Percentiles rank a stretch among this genome's conserved stretches.
Evolutionary conservation across 768 basidiomycete genomes (phyloP).

Genomic region (Hemileccinum impolitum): DNA sequence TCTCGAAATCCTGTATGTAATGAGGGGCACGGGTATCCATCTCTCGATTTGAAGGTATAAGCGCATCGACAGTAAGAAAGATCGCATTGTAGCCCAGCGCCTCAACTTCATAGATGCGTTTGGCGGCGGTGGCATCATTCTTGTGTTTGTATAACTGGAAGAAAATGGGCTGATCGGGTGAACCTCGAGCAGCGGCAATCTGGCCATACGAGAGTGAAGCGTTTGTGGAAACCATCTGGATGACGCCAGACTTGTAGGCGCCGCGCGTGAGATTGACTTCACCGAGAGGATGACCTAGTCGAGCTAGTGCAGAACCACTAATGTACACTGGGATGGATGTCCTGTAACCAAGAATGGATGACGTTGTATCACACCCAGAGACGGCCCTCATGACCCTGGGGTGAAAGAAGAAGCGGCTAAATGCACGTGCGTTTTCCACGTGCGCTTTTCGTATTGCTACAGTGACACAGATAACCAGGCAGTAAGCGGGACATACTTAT

Average conservation of each 20-base stretch:
- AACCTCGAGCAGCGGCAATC: constrained; percentile 55
- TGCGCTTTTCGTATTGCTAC: constrained; percentile 40
- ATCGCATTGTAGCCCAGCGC: constrained; percentile 80
- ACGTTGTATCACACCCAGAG: constrained; percentile 62
- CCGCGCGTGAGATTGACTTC: constrained; percentile 81
- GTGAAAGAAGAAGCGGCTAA: constrained; percentile 81
- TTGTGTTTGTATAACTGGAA: constrained; percentile 87
- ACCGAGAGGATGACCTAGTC: constrained; percentile 85
- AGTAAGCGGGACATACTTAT: constrained; percentile 49
- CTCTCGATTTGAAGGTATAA: constrained; percentile 81
- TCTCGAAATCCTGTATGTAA: constrained; percentile 54
- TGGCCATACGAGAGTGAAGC: constrained; percentile 64
- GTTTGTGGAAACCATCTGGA: constrained; percentile 85
- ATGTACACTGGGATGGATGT: constrained; percentile 81
- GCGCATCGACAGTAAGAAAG: constrained; percentile 88
- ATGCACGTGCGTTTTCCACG: constrained; percentile 74
- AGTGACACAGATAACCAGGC: constrained; percentile 14
- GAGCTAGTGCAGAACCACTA: constrained; percentile 79
- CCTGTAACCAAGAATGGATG: constrained; percentile 67
- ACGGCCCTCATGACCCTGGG: constrained; percentile 76
- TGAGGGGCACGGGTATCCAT: constrained; percentile 63
- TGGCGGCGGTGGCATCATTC: constrained; percentile 61
- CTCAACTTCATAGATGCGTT: constrained; percentile 69
- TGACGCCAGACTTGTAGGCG: constrained; percentile 60
- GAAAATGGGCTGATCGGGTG: constrained; percentile 60